Evolutionary conservation across 2,329 filamentous ascomycete species (phyloP), one percentile per base, ranked within the genome.

Genomic region (Aspergillus tanneri): DNA sequence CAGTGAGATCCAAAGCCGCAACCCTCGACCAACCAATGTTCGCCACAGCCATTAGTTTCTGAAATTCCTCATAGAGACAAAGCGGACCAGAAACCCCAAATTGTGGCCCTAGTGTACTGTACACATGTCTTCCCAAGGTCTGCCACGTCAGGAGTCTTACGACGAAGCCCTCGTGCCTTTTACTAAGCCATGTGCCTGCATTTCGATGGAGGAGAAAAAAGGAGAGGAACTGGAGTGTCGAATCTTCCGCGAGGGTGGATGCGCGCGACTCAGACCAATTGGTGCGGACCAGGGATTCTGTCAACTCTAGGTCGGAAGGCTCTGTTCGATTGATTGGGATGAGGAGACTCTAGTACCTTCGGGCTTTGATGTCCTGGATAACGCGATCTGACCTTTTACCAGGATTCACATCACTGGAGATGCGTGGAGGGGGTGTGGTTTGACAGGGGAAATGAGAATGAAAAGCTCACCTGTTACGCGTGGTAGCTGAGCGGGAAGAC

Each of bases 311-410:
- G 12, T 14, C 16, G 12, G 34, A 24, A 5, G 19, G 19, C n/a
- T 21, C 30, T 28, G 28, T 34, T 48, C 37, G 32, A 34, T 10
- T 3, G 42, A 21, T 14, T 38, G 43, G 39, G 37, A 11, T 9
- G 40, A 22, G 41, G 32, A 32, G 18, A 24, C n/a, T 7, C 9
- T 11, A 32, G 32, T 28, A n/a, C 43, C 47, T 41, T 41, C 47
- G 43, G 43, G 10, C 23, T 24, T 32, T 24, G 23, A 27, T 7
- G 25, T 41, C 41, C 27, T 23, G 54, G 40, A 19, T 48, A 42
- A 50, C 54, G 55, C 53, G 58, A 66, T 73, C 70, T 67, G 70
- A 73, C 70, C 71, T 73, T 73, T 73, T 73, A 73, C 71, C 71
- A 73, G n/a, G 64, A 58, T 56, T 66, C 47, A 50, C 71, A 73